These are phyloP conservation scores for Tulasnella sp. DNA, from an alignment of 768 basidiomycete genomes.

Conservation along the genomic window DNA sequence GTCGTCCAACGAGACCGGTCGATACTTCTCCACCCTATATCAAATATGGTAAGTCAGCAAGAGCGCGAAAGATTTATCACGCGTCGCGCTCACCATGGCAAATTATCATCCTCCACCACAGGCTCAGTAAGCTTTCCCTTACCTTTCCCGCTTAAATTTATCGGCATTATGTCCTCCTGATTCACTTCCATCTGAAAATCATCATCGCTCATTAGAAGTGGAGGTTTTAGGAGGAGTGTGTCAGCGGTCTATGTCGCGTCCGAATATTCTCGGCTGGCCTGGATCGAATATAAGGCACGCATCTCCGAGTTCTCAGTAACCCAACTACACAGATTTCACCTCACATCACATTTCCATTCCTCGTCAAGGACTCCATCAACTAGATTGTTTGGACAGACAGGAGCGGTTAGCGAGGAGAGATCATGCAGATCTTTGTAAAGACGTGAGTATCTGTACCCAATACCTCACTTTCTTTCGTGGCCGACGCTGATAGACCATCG, in stretches of 20 bases:
- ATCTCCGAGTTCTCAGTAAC: no score
- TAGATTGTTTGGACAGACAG: constrained; percentile 76
- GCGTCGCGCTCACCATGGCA: constrained; percentile 63
- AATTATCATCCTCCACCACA: constrained; percentile 41
- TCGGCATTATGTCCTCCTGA: neutral
- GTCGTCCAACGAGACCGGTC: constrained; percentile 82
- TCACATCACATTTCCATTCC: constrained; percentile 26
- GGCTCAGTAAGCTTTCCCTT: constrained; percentile 55
- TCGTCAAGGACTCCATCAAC: constrained; percentile 85
- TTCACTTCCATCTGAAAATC: constrained; percentile 8
- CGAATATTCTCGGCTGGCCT: neutral
- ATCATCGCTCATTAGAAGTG: constrained; percentile 6
- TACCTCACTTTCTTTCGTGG: constrained; percentile 32
- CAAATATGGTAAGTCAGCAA: neutral
- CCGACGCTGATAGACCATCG: constrained; percentile 98
- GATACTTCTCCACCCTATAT: constrained; percentile 92
- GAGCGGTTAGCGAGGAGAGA: constrained; percentile 42
- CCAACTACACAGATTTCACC: constrained; percentile 1
- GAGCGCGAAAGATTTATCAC: constrained; percentile 6
- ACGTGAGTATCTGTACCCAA: constrained; percentile 43
- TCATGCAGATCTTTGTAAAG: constrained; percentile 98
- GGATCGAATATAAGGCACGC: neutral
- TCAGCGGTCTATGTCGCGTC: constrained; percentile 8
- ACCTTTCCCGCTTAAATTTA: constrained; percentile 36
- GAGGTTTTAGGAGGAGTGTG: no score